Conservation (phyloP, 768 basidiomycete genomes). For the Macrolepiota albuminosa region DNA sequence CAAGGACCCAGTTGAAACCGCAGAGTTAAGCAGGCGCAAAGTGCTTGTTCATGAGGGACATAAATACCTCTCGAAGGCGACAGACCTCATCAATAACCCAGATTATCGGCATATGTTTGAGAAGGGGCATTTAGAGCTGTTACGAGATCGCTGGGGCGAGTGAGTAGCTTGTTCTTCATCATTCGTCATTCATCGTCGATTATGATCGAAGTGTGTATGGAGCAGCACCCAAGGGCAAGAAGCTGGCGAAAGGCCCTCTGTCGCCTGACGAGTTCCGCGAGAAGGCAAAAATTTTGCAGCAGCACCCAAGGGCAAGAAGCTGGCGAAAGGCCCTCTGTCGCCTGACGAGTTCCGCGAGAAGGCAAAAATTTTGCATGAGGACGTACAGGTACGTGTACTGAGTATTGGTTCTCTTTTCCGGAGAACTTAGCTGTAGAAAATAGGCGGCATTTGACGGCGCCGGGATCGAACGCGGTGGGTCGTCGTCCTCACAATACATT, state of each 20-base stretch:
- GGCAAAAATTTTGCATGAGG: conserved; percentile 12
- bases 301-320: conserved; percentile 19
- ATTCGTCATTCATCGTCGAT: background rate
- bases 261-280: conserved; percentile 19
- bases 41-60: conserved; percentile 17
- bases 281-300: conserved; percentile 11
- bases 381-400: conserved; percentile 15
- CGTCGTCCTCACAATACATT: conserved; percentile 8
- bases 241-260: conserved; percentile 17
- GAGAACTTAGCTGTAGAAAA: background rate
- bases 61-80: conserved; percentile 16
- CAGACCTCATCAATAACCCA: conserved; percentile 18
- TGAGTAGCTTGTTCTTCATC: conserved; percentile 3
- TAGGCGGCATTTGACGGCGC: conserved; percentile 12
- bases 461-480: conserved; percentile 7
- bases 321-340: conserved; percentile 15
- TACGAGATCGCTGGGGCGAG: conserved; percentile 20
- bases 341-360: conserved; percentile 20
- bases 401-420: background rate
- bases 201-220: conserved; percentile 17
- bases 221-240: conserved; percentile 19
- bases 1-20: conserved; percentile 11
- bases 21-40: conserved; percentile 16
- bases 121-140: conserved; percentile 13
- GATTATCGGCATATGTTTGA: conserved; percentile 17